Evolutionary conservation across 371 early-diverging fungal species (phyloP).

Genomic region (Lichtheimia corymbifera): DNA sequence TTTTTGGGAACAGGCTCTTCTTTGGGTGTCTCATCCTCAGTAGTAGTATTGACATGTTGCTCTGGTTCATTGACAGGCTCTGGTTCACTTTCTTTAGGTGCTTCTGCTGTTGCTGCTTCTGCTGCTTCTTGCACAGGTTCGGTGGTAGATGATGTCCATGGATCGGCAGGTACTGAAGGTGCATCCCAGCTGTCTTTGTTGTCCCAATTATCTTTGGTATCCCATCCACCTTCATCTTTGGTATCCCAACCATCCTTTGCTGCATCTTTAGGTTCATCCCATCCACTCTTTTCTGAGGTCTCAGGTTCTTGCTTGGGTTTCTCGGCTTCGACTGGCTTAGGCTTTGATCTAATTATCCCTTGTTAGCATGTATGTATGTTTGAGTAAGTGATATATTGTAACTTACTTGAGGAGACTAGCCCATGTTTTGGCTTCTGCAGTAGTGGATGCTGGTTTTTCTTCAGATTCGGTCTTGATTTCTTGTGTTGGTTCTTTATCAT

Average conservation of each 20-base stretch:
- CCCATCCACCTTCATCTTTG: constrained; percentile 3
- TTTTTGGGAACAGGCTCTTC: neutral
- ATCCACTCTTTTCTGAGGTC: neutral
- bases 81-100: too few species aligned
- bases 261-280: constrained; percentile 2
- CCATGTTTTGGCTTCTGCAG: constrained; percentile 63
- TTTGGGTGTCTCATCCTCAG: neutral
- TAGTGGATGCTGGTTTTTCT: constrained; percentile 12
- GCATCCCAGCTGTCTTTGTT: neutral
- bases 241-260: constrained; percentile 11
- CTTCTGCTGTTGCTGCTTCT: too few species aligned
- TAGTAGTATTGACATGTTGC: neutral
- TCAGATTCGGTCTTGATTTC: constrained; percentile 8
- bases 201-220: neutral
- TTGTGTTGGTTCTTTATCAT: constrained; percentile 5
- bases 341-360: constrained; percentile 5
- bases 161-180: neutral
- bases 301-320: constrained; percentile 7
- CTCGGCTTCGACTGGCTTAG: constrained; percentile 5
- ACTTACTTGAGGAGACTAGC: constrained; percentile 76
- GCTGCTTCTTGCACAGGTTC: too few species aligned
- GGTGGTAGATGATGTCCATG: too few species aligned
- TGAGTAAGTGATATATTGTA: neutral
- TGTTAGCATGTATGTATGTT: too few species aligned
- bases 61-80: too few species aligned